phyloP scores from a whole-genome alignment of 2,329 filamentous ascomycete species.

The Colletotrichum aenigma region DNA sequence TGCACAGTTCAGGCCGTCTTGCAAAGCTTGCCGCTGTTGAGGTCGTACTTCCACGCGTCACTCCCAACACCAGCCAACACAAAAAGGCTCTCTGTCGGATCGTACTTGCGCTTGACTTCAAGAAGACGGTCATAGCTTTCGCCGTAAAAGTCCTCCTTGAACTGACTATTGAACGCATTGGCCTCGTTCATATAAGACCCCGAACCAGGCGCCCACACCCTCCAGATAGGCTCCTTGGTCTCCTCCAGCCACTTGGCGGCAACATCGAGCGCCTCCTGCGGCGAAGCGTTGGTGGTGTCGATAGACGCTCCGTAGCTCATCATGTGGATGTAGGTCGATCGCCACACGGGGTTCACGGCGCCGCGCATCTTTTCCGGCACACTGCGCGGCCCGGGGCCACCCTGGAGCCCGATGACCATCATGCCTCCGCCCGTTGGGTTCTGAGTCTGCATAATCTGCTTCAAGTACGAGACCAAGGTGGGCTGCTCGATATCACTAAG shows the following conservation, averaged over 20 bases:
- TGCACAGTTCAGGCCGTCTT: not conserved
- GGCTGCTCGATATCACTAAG: not conserved
- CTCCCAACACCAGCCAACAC: conserved; percentile 30
- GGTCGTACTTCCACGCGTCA: conserved; percentile 24
- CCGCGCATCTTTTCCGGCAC: conserved; percentile 4
- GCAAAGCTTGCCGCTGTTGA: conserved; percentile 14
- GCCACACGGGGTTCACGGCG: conserved; percentile 50
- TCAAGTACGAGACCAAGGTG: conserved; percentile 4
- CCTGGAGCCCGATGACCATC: conserved; percentile 18
- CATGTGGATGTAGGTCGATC: conserved; percentile 38
- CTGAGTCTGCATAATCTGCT: not conserved
- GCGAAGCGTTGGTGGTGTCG: not conserved
- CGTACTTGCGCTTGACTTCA: conserved; percentile 32
- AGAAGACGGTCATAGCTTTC: conserved; percentile 27
- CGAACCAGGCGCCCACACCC: conserved; percentile 26
- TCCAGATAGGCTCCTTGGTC: conserved; percentile 31
- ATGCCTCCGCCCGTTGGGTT: not conserved
- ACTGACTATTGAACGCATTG: conserved; percentile 32
- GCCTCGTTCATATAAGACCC: conserved; percentile 35
- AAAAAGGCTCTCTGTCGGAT: conserved; percentile 32
- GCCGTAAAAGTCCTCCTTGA: conserved; percentile 32
- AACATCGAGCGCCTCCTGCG: conserved; percentile 30
- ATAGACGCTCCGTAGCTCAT: conserved; percentile 25
- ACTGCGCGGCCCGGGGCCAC: conserved; percentile 2
- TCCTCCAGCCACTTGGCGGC: conserved; percentile 21